These are phyloP conservation scores for Aspergillus fumigatus DNA, from an alignment of 2,329 filamentous ascomycete genomes.

Conservation along the genomic window DNA sequence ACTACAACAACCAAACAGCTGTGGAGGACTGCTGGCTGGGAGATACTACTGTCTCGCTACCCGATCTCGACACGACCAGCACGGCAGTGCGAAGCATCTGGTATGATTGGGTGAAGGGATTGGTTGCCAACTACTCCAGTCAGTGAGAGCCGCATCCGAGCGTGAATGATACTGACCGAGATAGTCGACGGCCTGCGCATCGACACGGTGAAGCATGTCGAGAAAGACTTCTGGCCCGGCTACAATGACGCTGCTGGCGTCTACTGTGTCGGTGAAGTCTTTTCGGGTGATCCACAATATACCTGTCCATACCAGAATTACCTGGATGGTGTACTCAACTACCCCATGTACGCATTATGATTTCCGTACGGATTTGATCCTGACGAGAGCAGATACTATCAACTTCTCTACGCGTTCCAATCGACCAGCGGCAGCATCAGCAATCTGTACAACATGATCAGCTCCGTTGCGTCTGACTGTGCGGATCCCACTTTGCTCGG, in stretches of 20 bases:
- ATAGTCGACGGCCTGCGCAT: conserved; percentile 47
- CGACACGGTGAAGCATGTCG: conserved; percentile 47
- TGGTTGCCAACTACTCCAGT: conserved; percentile 58
- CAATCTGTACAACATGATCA: conserved; percentile 27
- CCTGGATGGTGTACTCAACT: conserved; percentile 45
- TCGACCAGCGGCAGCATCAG: conserved; percentile 27
- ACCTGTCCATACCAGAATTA: conserved; percentile 42
- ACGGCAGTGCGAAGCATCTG: conserved; percentile 46
- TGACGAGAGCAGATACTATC: conserved; percentile 19
- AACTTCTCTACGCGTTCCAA: conserved; percentile 30
- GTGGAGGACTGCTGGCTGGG: conserved; percentile 50
- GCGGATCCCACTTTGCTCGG: conserved; percentile 46
- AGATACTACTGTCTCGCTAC: conserved; percentile 50
- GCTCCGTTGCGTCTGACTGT: conserved; percentile 26
- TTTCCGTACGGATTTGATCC: neutral
- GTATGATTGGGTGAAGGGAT: conserved; percentile 53
- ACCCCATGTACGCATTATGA: conserved; percentile 28
- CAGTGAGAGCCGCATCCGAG: conserved; percentile 28
- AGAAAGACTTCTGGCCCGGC: conserved; percentile 39
- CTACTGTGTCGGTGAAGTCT: conserved; percentile 47
- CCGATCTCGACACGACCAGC: conserved; percentile 57
- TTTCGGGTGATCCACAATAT: conserved; percentile 33
- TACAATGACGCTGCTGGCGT: conserved; percentile 39
- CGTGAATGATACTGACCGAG: neutral
- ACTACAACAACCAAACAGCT: conserved; percentile 50